Conservation (phyloP, 2,329 filamentous ascomycete species). For the Scopulariopsis brevicaulis region DNA sequence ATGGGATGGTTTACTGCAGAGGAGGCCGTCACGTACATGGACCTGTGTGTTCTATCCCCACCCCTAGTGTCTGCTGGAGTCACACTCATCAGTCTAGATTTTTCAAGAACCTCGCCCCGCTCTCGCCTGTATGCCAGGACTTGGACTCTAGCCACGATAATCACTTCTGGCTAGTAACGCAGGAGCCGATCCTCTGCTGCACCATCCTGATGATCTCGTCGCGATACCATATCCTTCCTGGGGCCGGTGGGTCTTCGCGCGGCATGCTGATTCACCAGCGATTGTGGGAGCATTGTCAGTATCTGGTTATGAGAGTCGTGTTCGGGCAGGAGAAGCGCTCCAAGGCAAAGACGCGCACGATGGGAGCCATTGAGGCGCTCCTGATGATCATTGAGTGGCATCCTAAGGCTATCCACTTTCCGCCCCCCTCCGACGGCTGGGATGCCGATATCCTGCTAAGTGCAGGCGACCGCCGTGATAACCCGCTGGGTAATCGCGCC, state of each 20-base stretch:
- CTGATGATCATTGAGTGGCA: neutral
- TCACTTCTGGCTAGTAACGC: neutral
- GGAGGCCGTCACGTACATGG: conserved; percentile 40
- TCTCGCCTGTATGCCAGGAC: neutral
- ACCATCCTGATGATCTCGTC: neutral
- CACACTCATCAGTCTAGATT: neutral
- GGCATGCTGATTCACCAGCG: neutral
- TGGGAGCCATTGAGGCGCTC: neutral
- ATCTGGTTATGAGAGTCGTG: neutral
- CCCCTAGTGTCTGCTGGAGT: neutral
- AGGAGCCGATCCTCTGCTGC: neutral
- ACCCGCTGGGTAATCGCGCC: neutral
- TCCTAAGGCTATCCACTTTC: neutral
- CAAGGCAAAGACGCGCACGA: neutral
- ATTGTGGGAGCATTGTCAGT: neutral
- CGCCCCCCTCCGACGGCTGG: neutral
- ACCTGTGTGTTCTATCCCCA: conserved; percentile 20
- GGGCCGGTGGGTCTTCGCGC: too few relatives aligned
- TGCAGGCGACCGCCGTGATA: neutral
- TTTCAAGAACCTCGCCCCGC: neutral
- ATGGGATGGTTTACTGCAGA: conserved; percentile 44
- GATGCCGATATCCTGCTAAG: neutral
- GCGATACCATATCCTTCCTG: neutral
- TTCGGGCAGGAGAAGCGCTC: neutral
- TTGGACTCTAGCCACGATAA: neutral